phyloP scores from a whole-genome alignment of 139 green algal species.

The Chloropicon primus region DNA sequence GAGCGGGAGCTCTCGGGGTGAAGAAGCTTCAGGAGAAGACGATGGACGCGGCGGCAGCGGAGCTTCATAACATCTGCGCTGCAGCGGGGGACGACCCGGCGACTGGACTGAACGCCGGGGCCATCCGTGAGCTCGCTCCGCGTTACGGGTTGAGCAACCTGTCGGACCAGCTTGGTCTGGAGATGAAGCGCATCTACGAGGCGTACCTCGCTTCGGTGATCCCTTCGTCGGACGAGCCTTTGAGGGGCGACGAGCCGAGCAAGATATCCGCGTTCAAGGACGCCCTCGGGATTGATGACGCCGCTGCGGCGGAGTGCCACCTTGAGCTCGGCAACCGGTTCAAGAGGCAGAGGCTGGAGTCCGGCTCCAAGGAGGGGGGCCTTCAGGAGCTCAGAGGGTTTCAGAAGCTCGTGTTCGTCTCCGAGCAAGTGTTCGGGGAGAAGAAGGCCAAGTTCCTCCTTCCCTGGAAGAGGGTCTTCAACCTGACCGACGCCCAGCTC shows the following conservation, averaged over 20 bases:
- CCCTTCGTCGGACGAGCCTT: conserved; percentile 51
- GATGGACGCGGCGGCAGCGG: neutral
- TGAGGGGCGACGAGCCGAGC: conserved; percentile 56
- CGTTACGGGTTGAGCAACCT: conserved; percentile 56
- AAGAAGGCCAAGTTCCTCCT: conserved; percentile 76
- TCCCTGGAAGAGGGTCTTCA: conserved; percentile 83
- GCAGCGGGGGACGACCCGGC: neutral
- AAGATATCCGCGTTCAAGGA: conserved; percentile 59
- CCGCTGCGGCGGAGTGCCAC: conserved; percentile 79
- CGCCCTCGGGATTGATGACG: conserved; percentile 69
- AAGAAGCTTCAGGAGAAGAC: neutral
- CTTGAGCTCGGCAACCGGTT: conserved; percentile 77
- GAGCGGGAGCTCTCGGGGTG: neutral
- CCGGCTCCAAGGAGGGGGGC: conserved; percentile 28
- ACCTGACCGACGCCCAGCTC: conserved; percentile 62
- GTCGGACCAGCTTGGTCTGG: conserved; percentile 29
- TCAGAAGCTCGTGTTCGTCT: conserved; percentile 95
- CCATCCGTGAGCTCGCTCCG: conserved; percentile 39
- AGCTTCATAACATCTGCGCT: neutral
- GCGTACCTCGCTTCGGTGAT: conserved; percentile 73
- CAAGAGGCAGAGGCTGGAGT: conserved; percentile 51
- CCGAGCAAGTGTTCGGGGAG: conserved; percentile 35
- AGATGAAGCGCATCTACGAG: conserved; percentile 64
- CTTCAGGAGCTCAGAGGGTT: conserved; percentile 67
- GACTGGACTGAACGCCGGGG: conserved; percentile 6